Percentiles rank a stretch among this genome's conserved stretches.
Evolutionary conservation across 2,329 filamentous ascomycete genomes (phyloP).

Genomic region (Berkeleyomyces rouxiae): DNA sequence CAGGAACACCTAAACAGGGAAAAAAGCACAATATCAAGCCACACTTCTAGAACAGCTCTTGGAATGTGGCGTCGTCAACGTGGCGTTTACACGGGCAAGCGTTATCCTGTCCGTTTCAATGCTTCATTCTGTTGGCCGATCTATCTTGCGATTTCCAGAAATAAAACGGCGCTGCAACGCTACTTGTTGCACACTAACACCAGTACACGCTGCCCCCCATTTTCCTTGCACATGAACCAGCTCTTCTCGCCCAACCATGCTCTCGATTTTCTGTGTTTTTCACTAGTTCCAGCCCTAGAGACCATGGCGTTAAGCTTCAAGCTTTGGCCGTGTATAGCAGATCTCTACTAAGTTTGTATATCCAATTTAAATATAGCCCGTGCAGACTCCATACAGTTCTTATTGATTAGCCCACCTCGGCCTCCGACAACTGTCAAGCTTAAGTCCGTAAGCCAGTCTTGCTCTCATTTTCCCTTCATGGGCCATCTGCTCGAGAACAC

Average conservation of each 20-base stretch:
- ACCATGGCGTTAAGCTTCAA: not conserved
- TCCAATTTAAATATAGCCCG: not conserved
- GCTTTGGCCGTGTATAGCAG: not conserved
- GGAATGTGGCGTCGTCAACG: not conserved
- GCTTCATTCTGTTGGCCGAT: not conserved
- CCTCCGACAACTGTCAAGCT: not conserved
- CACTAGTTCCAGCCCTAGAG: not conserved
- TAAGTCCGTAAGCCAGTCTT: not conserved
- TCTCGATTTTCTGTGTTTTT: not conserved
- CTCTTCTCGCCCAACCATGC: not conserved
- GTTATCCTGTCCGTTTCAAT: not conserved
- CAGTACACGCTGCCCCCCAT: not conserved
- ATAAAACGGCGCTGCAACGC: slow-evolving; percentile 5
- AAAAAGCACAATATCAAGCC: not conserved
- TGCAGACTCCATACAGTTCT: not conserved
- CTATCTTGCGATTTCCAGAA: not conserved
- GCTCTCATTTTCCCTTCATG: not conserved
- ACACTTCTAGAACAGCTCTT: not conserved
- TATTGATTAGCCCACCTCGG: not conserved
- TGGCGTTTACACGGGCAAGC: not conserved
- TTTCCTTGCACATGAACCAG: not conserved
- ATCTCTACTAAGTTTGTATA: not conserved
- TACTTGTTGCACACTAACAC: slow-evolving; percentile 1
- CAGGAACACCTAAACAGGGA: slow-evolving; percentile 1
- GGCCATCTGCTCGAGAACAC: not conserved